Base-by-base conservation (phyloP, 257 asterid genomes). In the Ajuga chamaepitys region DNA sequence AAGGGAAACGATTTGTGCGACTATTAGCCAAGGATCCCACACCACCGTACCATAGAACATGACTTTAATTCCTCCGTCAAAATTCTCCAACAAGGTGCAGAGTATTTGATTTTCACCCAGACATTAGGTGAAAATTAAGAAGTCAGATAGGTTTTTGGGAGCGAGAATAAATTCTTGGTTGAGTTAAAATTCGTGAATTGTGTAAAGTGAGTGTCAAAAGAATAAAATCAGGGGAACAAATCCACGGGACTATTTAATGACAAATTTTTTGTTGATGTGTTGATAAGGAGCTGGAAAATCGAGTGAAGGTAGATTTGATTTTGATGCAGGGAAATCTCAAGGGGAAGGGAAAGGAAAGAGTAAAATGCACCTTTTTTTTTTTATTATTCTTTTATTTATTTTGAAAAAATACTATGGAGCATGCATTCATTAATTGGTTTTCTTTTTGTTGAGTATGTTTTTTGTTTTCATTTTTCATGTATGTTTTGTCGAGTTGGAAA, bases 1-100 rank as follows among this genome's bases (percentile, higher is more conserved):
- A 20, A 89, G 82, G 69, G 84, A 93, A 44, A 81, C 96, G 65
- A 93, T 89, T 77, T 89, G 99, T 45, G 96, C 88, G 78, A 86
- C 95, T 62, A 93, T 93, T 62, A 93, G 85, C 96, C 95, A 89
- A 71, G 99, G 99, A 88, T 93, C 99, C 96, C 97, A 93, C 75
- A 59, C 95, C 82, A 65, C 85, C 75, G 92, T 57, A 63, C 97
- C 99, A 89, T 93, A 93, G 95, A 93, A 93, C 99, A 93, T 93
- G 83, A 71, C 95, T 78, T 25, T n/a, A 35, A 0, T 69, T 13
- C 54, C 45, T 53, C 60, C 50, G 37, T 7, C 67, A 17, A 37
- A 59, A 51, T 50, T 28, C 56, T 47, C 58, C 58, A 10, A 28
- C 42, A 50, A 6, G 25, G 14, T 13, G 50, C 55, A 22, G 45